Base-by-base conservation (phyloP, 148 eudicot genomes). In the Cornus kousa region DNA sequence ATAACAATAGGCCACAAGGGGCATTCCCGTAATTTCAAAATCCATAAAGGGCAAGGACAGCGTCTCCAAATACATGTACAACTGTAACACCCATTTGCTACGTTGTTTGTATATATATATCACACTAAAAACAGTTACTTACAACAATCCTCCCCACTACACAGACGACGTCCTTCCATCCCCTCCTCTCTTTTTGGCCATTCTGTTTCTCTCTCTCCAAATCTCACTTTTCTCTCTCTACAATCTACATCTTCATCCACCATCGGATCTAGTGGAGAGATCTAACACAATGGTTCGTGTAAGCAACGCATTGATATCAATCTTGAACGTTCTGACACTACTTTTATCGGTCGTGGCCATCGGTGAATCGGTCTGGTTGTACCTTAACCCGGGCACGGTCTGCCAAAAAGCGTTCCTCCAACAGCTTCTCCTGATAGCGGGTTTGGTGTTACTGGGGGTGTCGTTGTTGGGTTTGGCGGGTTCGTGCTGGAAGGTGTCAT, bases 401-500 rank as follows among this genome's bases (percentile, higher is more conserved):
- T 88, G 91, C 77, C 79, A 82, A 7, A 67, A 69, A 4, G 23
- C 8, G 1, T 43, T 53, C 67, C 65, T 88, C 72, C 80, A 81
- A 9, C 67, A 23, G 62, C 91, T 87, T 0, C 79, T 85, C 5
- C 73, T 86, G 1, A 16, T 9, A 2, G 1, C 79, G 13, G 89
- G 87, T 31, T 35, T 24, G 5, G n/a, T 77, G 20, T 71, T 88
- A 24, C 28, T 85, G 24, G 77, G 74, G 6, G 43, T 88, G 40
- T 80, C 91, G 2, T 4, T 83, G 12, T 35, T 80, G 0, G 89
- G 91, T 1, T 33, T 88, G 7, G 1, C 83, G 2, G 91, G 87
- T 0, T 72, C 88, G 4, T 73, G 78, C 13, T 80, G 80, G 60
- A 62, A 82, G 0, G 59, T 70, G 48, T 24, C 74, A 2, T 71